A percentile compares a stretch with the other conserved stretches of the same genome.
Evolutionary conservation across 1,139 yeast species (phyloP).

Genomic region (Saccharomyces hybrid): DNA sequence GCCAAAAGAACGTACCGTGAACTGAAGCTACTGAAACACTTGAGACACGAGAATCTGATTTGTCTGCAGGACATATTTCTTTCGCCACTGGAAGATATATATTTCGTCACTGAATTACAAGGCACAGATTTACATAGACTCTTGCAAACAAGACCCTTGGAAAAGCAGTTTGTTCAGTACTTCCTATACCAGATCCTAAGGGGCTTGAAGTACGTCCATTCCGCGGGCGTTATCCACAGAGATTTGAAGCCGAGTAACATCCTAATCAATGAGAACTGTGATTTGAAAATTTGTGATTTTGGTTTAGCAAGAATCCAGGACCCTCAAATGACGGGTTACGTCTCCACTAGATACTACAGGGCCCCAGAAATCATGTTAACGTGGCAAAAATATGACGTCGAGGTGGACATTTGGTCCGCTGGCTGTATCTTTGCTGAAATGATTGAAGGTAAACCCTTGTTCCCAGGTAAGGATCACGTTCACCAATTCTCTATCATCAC

Average conservation of each 20-base stretch:
- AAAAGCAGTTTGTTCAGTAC: slow-evolving; percentile 92
- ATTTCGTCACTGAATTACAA: slow-evolving; percentile 91
- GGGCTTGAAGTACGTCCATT: slow-evolving; percentile 90
- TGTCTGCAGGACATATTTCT: slow-evolving; percentile 89
- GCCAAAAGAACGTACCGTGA: slow-evolving; percentile 97
- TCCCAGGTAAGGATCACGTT: slow-evolving; percentile 98
- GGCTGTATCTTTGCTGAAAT: slow-evolving; percentile 98
- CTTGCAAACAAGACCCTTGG: slow-evolving; percentile 85
- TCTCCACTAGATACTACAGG: slow-evolving; percentile 89
- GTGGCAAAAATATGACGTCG: slow-evolving; percentile 98
- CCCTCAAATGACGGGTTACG: slow-evolving; percentile 99
- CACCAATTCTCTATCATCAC: slow-evolving; percentile 96
- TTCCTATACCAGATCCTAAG: slow-evolving; percentile 88
- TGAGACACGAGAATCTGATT: slow-evolving; percentile 90
- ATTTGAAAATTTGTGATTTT: slow-evolving; percentile 91
- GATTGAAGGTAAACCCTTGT: slow-evolving; percentile 97
- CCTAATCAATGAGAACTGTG: slow-evolving; percentile 90
- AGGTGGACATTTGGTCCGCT: slow-evolving; percentile 98
- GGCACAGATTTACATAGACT: slow-evolving; percentile 94
- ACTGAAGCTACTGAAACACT: slow-evolving; percentile 81
- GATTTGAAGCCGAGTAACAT: slow-evolving; percentile 92
- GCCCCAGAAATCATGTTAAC: slow-evolving; percentile 99
- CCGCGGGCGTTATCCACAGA: slow-evolving; percentile 94
- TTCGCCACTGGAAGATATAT: slow-evolving; percentile 92
- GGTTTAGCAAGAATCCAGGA: slow-evolving; percentile 96